These are phyloP conservation scores for Tulasnella sp. DNA, from an alignment of 768 basidiomycete genomes.

Conservation along the genomic window DNA sequence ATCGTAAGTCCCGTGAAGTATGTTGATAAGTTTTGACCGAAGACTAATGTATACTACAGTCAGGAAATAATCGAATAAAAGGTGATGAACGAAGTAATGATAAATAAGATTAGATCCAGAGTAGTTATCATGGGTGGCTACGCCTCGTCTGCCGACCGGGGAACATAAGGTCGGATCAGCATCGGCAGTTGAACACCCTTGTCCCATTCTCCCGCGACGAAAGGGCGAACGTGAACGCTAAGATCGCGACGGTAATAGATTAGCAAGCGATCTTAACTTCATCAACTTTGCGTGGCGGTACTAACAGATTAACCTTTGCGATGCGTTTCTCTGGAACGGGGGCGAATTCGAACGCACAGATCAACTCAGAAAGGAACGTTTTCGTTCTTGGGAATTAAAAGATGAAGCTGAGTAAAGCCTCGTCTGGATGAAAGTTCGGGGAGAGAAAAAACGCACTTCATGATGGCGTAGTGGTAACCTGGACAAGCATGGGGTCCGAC, in stretches of 20 bases:
- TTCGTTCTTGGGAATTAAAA: conserved; percentile 42
- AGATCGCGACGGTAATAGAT: conserved; percentile 52
- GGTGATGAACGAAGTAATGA: too few relatives aligned
- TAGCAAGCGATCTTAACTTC: not conserved
- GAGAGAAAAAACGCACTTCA: conserved; percentile 36
- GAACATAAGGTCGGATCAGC: conserved; percentile 43
- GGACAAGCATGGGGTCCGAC: conserved; percentile 76
- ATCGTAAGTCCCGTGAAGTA: too few relatives aligned
- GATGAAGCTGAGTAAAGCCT: not conserved
- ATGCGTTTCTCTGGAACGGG: conserved; percentile 40
- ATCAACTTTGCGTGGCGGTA: conserved; percentile 1
- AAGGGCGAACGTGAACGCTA: too few relatives aligned
- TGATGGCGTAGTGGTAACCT: conserved; percentile 68
- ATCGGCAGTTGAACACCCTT: conserved; percentile 56
- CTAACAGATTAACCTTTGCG: conserved; percentile 51
- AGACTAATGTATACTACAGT: too few relatives aligned
- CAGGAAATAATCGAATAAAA: too few relatives aligned
- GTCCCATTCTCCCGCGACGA: conserved; percentile 39
- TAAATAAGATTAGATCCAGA: too few relatives aligned
- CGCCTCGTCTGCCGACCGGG: too few relatives aligned
- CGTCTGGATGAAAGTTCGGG: not conserved
- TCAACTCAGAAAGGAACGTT: conserved; percentile 54
- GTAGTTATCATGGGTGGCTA: too few relatives aligned
- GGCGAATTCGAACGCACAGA: conserved; percentile 55
- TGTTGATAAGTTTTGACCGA: too few relatives aligned